Evolutionary conservation across 106 monocot species (phyloP).

Genomic region (Vanilla planifolia): DNA sequence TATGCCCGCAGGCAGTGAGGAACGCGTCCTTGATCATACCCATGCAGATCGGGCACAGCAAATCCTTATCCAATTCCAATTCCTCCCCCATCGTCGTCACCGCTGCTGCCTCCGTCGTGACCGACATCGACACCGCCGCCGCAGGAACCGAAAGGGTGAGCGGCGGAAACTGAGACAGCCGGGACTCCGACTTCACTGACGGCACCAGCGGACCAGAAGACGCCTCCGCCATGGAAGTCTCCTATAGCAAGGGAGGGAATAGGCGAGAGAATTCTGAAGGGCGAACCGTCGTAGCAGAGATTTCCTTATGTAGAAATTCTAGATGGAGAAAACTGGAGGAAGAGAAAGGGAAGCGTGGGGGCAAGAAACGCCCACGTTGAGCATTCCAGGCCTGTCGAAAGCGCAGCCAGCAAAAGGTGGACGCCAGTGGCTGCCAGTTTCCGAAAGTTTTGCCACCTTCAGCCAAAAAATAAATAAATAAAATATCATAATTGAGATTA

Average conservation of each 20-base stretch:
- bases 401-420: too few species aligned
- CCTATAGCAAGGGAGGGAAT: not conserved
- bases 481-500: too few species aligned
- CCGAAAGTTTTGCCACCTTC: too few species aligned
- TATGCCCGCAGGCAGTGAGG: slow-evolving; percentile 85
- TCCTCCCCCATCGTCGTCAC: slow-evolving; percentile 2
- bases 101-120: slow-evolving; percentile 13
- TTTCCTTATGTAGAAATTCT: not conserved
- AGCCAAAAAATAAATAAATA: too few species aligned
- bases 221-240: slow-evolving; percentile 3
- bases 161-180: slow-evolving; percentile 2
- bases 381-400: not conserved
- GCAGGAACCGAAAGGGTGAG: slow-evolving; percentile 3
- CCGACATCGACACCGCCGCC: slow-evolving; percentile 11
- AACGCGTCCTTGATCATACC: slow-evolving; percentile 91
- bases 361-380: slow-evolving; percentile 1
- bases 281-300: not conserved
- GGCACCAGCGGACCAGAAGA: slow-evolving; percentile 38
- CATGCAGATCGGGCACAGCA: slow-evolving; percentile 95
- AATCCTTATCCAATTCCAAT: slow-evolving; percentile 45
- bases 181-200: slow-evolving; percentile 22
- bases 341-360: not conserved
- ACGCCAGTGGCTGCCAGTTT: too few species aligned
- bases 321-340: not conserved
- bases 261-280: not conserved